Conservation (phyloP, 78 protist species). For the Diacronema lutheri region DNA sequence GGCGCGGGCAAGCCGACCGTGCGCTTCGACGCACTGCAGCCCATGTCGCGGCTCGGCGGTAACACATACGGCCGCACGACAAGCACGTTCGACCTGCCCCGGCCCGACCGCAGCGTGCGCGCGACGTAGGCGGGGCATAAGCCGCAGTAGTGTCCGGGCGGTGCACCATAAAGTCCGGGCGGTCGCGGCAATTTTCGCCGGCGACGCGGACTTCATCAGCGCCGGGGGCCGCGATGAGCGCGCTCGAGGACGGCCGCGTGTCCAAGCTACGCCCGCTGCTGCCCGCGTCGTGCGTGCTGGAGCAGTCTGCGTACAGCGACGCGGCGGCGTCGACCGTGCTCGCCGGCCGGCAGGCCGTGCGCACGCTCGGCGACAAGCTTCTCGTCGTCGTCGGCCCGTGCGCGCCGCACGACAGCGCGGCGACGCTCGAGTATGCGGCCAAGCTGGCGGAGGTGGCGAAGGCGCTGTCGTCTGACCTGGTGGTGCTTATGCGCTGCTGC, state of each 20-base stretch:
- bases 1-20: neutral
- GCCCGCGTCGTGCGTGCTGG: neutral
- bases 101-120: conserved; percentile 18
- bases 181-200: too few species aligned
- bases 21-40: neutral
- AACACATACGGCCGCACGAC: neutral
- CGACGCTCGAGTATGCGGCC: conserved; percentile 22
- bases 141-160: too few species aligned
- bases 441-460: neutral
- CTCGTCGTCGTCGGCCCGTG: conserved; percentile 20
- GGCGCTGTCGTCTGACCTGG: neutral
- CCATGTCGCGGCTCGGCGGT: conserved; percentile 13
- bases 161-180: too few species aligned
- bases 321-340: neutral
- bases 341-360: neutral
- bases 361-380: neutral
- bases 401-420: neutral
- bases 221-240: neutral
- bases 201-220: too few species aligned
- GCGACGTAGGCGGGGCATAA: too few species aligned
- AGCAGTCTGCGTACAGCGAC: neutral
- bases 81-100: neutral
- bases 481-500: neutral
- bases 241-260: neutral
- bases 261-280: neutral